Percentiles rank a stretch among this genome's conserved stretches.
Evolutionary conservation across 1,284 basidiomycete genomes (phyloP).

Genomic region (Moesziomyces globuligerus): DNA sequence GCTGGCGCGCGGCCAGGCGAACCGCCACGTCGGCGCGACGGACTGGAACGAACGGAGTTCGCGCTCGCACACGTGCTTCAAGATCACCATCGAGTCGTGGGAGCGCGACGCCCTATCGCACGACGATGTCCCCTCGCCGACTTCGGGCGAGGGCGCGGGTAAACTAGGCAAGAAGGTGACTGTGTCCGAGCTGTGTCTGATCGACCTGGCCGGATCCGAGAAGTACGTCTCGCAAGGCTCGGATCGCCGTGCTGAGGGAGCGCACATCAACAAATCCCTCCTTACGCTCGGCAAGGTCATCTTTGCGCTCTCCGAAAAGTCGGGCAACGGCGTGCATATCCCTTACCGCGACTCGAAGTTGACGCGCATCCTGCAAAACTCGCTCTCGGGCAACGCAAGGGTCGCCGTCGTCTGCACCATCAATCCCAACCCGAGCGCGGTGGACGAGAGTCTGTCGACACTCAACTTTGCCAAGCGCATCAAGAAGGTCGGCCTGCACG

Average conservation of each 20-base stretch:
- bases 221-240: constrained; percentile 73
- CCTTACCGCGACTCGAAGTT: constrained; percentile 94
- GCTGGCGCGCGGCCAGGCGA: constrained; percentile 83
- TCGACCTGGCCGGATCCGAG: constrained; percentile 97
- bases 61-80: constrained; percentile 82
- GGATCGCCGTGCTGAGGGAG: constrained; percentile 65
- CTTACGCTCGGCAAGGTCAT: constrained; percentile 67
- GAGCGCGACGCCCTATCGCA: constrained; percentile 29
- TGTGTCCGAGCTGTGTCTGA: constrained; percentile 75
- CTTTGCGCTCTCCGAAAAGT: constrained; percentile 58
- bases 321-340: constrained; percentile 72
- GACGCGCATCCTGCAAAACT: constrained; percentile 93
- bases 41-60: constrained; percentile 97
- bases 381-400: constrained; percentile 89
- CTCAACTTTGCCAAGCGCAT: constrained; percentile 87
- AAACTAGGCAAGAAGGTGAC: constrained; percentile 52
- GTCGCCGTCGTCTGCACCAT: constrained; percentile 97
- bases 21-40: constrained; percentile 88
- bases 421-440: constrained; percentile 68
- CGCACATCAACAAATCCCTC: constrained; percentile 72
- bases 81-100: constrained; percentile 69
- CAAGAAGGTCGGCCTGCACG: constrained; percentile 81
- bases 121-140: not conserved
- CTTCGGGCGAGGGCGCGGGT: not conserved
- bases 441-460: constrained; percentile 83